Base-by-base conservation (phyloP, 2,329 filamentous ascomycete species). In the Xylariaceae sp. region DNA sequence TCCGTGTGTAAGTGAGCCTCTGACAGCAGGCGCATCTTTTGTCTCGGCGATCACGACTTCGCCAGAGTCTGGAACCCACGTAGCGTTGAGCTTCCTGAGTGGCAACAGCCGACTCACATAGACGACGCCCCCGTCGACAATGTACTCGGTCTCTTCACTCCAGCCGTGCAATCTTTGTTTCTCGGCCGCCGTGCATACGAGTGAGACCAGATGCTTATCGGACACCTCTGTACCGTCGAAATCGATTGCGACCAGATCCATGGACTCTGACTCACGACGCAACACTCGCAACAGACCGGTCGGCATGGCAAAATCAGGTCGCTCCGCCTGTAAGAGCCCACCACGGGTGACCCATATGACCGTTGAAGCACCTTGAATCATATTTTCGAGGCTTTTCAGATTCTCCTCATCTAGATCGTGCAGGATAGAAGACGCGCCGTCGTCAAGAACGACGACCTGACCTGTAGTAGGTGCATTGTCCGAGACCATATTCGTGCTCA, bases 131-230 rank as follows among this genome's bases (percentile, higher is more conserved):
- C 16, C 23, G 10, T 44, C 12, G 17, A 44, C 20, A 16, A 4
- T 32, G 17, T 44, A 44, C 34, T 44, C 41, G 10, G 41, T 44
- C 34, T 44, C 41, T 27, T 34, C 33, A 22, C 21, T 37, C 20
- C 22, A 20, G 22, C 3, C 21, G 14, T 14, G 14, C 22, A 22
- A n/a, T 16, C 6, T 38, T 32, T 14, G 33, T 32, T 8, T 16
- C 19, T n/a, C 17, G 17, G 5, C 37, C 32, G 23, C 27, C 41
- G 22, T 16, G 16, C 14, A 44, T 10, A 14, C 37, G 33, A 27
- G 29, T 16, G 6, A 16, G 16, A 4, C 11, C 33, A 19, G 7
- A 11, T 32, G 3, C 20, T 14, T 35, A 8, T 8, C 8, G n/a
- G 16, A 19, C 22, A 20, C 23, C 40, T 20, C 40, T 8, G 19